These are phyloP conservation scores for Schizochytrium sp. DNA, from an alignment of 108 stramenopile species.

Conservation along the genomic window DNA sequence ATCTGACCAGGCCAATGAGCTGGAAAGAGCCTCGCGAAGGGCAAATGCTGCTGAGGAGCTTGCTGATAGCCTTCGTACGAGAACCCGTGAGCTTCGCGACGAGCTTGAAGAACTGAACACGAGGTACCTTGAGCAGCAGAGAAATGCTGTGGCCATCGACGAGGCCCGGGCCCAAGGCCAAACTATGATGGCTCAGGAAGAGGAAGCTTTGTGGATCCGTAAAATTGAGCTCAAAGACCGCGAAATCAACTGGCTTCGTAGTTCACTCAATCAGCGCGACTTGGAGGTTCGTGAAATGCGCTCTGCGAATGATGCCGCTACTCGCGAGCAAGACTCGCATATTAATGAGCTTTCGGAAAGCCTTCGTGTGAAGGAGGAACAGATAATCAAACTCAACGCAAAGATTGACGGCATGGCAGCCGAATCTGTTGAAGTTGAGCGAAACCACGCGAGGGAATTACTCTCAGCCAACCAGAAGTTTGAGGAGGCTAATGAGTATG, in stretches of 20 bases:
- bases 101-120: slow-evolving; percentile 21
- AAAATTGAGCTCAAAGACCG: slow-evolving; percentile 32
- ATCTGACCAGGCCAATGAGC: neutral
- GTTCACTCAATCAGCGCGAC: neutral
- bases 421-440: neutral
- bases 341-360: neutral
- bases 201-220: neutral
- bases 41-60: slow-evolving; percentile 28
- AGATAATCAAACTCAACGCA: neutral
- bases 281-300: neutral
- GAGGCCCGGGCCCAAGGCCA: slow-evolving; percentile 18
- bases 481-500: neutral
- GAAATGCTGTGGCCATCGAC: neutral
- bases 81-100: slow-evolving; percentile 3
- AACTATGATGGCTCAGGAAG: neutral
- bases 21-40: neutral
- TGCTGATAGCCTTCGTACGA: neutral
- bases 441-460: neutral
- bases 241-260: slow-evolving; percentile 11
- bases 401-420: slow-evolving; percentile 22
- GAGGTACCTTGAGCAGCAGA: neutral
- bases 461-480: neutral
- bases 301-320: neutral
- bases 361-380: neutral
- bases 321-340: neutral